Base-by-base conservation (phyloP, 2,329 filamentous ascomycete genomes). In the Sclerotinia subarctica region DNA sequence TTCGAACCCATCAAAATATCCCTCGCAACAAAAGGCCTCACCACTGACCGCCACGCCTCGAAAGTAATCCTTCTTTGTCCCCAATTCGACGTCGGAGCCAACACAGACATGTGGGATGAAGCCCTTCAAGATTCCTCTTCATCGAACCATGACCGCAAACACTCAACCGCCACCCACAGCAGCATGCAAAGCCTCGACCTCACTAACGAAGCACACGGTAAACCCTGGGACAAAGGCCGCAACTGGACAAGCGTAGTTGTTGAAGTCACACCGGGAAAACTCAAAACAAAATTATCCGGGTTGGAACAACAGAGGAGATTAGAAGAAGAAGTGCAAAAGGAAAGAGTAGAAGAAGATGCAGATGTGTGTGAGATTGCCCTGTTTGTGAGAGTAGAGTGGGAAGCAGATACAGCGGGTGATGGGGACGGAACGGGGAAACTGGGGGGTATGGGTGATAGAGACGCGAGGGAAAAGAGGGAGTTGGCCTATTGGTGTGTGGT, bases 211-310 rank as follows among this genome's bases (percentile, higher is more conserved):
- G 65, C 65, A 24, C 65, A 67, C 26, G 95, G 94, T 64, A 98
- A 98, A 80, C 89, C 98, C n/a, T 99, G 93, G 91, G 94, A 97
- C 71, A 87, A 90, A 66, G 94, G 94, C 0, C 85, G 94, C 47
- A 99, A 98, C 78, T 97, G 94, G 92, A 95, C 95, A 21, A 95
- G 90, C 72, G 92, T 99, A 15, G 91, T 97, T 26, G 83, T 99
- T 35, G 95, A 99, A 78, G 90, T 99, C 19, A 86, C 97, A 0
- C 86, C 94, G 1, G 82, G 77, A 4, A 76, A 75, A 24, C 75
- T 77, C 66, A 70, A 62, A 35, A 71, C 69, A 77, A 65, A 76
- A 70, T 32, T 74, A 78, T 66, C 76, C 73, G 77, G 76, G 3
- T 72, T 74, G 54, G 77, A 78, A 42, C 35, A 82, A 84, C 70